These are phyloP conservation scores for Xylaria sp. DNA, from an alignment of 495 filamentous ascomycete genomes.

Conservation along the genomic window DNA sequence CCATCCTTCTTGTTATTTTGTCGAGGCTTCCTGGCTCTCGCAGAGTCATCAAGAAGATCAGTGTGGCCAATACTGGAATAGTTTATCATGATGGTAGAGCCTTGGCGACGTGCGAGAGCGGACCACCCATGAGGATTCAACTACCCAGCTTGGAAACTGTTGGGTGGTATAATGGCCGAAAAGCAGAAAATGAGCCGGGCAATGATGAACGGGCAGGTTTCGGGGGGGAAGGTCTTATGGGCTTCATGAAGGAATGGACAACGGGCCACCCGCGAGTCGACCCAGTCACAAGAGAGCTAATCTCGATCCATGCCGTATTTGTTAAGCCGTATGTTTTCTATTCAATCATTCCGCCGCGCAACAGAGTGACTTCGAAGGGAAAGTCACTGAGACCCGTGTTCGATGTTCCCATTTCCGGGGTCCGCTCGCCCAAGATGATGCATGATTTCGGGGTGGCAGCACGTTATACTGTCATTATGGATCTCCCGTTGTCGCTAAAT, in stretches of 20 bases:
- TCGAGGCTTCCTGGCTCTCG: slow-evolving; percentile 61
- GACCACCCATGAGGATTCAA: slow-evolving; percentile 67
- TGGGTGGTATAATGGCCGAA: slow-evolving; percentile 69
- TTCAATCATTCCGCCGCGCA: slow-evolving; percentile 58
- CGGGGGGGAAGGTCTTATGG: slow-evolving; percentile 56
- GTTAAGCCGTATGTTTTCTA: slow-evolving; percentile 69
- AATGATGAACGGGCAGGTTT: slow-evolving; percentile 40
- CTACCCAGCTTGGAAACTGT: slow-evolving; percentile 67
- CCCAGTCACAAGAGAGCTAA: slow-evolving; percentile 63
- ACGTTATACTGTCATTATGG: slow-evolving; percentile 67
- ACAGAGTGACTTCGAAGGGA: slow-evolving; percentile 11
- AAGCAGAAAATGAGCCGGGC: slow-evolving; percentile 54
- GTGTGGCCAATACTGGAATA: slow-evolving; percentile 68
- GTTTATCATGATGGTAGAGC: slow-evolving; percentile 70
- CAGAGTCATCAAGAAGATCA: slow-evolving; percentile 64
- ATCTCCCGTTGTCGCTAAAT: slow-evolving; percentile 68
- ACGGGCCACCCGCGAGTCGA: slow-evolving; percentile 73
- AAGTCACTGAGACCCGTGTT: slow-evolving; percentile 30
- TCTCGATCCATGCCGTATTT: slow-evolving; percentile 68
- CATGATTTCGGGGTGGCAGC: slow-evolving; percentile 72
- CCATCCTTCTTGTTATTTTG: slow-evolving; percentile 59
- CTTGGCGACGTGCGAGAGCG: slow-evolving; percentile 70
- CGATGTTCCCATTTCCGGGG: slow-evolving; percentile 54
- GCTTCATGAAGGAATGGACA: slow-evolving; percentile 70
- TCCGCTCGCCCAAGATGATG: slow-evolving; percentile 71